Evolutionary conservation across 306 rosid species (phyloP).

Genomic region (Nissolia schottii): DNA sequence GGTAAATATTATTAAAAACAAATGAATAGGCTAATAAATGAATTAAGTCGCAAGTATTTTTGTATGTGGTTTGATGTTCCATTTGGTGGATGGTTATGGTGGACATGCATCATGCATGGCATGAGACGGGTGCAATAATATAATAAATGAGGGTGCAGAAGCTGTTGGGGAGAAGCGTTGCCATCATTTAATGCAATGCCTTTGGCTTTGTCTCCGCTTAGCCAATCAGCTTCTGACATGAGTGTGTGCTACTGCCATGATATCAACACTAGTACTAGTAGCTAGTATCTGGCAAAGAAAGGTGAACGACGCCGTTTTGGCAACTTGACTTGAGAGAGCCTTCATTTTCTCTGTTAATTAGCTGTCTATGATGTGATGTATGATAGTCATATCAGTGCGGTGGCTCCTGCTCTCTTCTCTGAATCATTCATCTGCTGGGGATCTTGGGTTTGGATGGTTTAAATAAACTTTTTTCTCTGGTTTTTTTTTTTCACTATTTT

Average conservation of each 20-base stretch:
- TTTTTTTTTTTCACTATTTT: too few relatives aligned
- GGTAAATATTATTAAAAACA: too few relatives aligned
- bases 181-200: conserved; percentile 42
- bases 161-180: conserved; percentile 52
- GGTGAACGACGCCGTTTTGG: conserved; percentile 27
- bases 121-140: neutral
- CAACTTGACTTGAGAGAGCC: too few relatives aligned
- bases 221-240: conserved; percentile 31
- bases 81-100: neutral
- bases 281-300: conserved; percentile 12
- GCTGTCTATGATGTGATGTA: neutral
- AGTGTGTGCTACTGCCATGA: too few relatives aligned
- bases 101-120: neutral
- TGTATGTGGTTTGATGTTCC: too few relatives aligned
- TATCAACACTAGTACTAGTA: too few relatives aligned
- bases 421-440: neutral
- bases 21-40: too few relatives aligned
- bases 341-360: too few relatives aligned
- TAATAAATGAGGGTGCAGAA: conserved; percentile 52
- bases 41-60: too few relatives aligned
- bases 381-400: neutral
- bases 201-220: conserved; percentile 14
- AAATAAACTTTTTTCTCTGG: too few relatives aligned
- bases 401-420: neutral
- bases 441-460: too few relatives aligned